Conservation (phyloP, 169 alveolate species). For the Cryptosporidium ubiquitum region DNA sequence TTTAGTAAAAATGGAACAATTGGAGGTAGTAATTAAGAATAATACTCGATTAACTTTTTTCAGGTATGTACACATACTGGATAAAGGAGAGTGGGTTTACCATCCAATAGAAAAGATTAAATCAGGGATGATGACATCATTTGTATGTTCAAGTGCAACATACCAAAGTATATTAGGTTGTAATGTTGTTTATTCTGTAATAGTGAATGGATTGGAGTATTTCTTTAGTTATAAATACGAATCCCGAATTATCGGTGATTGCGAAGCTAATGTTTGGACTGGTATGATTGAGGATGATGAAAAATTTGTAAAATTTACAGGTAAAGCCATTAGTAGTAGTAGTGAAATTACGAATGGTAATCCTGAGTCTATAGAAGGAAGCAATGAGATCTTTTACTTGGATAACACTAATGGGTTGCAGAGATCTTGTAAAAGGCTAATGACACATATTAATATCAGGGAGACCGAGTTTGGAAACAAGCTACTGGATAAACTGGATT, state of each 20-base stretch:
- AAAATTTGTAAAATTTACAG: background rate
- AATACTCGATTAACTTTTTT: conserved; percentile 58
- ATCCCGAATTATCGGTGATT: conserved; percentile 36
- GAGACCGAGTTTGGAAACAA: conserved; percentile 60
- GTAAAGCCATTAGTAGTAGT: background rate
- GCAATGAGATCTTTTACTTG: conserved; percentile 21
- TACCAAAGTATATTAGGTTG: conserved; percentile 28
- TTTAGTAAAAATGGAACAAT: conserved; percentile 44
- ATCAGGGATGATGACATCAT: conserved; percentile 45
- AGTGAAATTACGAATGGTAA: background rate
- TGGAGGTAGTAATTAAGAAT: conserved; percentile 53
- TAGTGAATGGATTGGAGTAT: conserved; percentile 38
- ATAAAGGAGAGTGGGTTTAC: conserved; percentile 65
- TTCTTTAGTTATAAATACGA: conserved; percentile 49
- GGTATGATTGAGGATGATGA: conserved; percentile 31
- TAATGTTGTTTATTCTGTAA: conserved; percentile 41
- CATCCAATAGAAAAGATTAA: conserved; percentile 54
- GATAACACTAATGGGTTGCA: conserved; percentile 48
- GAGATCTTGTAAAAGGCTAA: conserved; percentile 25
- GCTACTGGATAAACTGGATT: conserved; percentile 2
- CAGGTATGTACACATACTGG: conserved; percentile 42
- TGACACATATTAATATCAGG: conserved; percentile 41
- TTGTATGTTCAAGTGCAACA: conserved; percentile 43
- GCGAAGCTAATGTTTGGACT: conserved; percentile 32
- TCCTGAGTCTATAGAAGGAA: background rate